These are phyloP conservation scores for Nymphaea thermarum DNA, from an alignment of 164 flowering plant genomes.

Conservation along the genomic window DNA sequence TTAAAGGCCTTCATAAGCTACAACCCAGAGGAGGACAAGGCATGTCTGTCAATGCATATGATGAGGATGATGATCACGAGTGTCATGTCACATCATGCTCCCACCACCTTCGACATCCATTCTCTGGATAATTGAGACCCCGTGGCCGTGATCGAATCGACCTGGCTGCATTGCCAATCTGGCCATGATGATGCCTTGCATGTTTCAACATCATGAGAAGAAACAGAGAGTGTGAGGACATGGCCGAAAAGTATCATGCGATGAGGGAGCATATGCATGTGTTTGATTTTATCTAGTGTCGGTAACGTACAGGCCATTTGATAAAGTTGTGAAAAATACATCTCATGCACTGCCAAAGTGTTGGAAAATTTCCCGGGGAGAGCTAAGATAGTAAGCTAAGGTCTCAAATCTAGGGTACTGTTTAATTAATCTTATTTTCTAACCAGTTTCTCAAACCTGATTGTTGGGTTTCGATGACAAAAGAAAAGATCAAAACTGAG, in stretches of 20 bases:
- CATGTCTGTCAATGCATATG: background rate
- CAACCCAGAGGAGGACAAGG: background rate
- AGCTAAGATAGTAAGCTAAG: too few species aligned
- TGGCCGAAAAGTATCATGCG: background rate
- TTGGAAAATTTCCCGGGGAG: too few species aligned
- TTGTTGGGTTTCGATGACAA: too few species aligned
- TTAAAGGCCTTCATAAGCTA: background rate
- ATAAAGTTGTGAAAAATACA: background rate
- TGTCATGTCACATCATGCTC: background rate
- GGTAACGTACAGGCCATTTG: background rate
- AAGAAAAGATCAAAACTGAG: too few species aligned
- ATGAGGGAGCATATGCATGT: background rate
- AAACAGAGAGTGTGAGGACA: background rate
- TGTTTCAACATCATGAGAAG: background rate
- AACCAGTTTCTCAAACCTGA: too few species aligned
- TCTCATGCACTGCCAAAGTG: too few species aligned
- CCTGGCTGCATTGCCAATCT: too few species aligned
- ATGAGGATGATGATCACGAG: background rate
- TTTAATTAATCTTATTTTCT: too few species aligned
- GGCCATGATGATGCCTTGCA: background rate
- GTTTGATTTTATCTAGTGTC: background rate
- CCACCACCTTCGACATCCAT: background rate
- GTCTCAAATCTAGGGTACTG: too few species aligned
- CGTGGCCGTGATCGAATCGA: too few species aligned
- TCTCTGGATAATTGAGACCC: background rate